phyloP scores from a whole-genome alignment of 2,329 filamentous ascomycete species.

The Ilyonectria destructans region DNA sequence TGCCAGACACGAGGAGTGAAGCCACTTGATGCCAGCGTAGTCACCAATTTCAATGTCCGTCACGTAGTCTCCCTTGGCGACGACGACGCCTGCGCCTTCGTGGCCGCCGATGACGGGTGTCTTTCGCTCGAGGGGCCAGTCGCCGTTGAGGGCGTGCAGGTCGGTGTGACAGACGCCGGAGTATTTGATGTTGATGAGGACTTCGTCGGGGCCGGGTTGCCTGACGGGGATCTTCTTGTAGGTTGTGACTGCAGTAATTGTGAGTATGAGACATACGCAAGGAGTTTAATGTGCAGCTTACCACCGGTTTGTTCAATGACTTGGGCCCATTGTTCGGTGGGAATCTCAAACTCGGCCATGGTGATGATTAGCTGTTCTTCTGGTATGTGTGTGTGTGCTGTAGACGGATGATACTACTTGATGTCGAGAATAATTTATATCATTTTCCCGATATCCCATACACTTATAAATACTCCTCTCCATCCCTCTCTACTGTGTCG shows the following conservation, averaged over 20 bases:
- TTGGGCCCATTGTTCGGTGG: conserved; percentile 31
- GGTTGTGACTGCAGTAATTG: neutral
- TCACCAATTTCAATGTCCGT: conserved; percentile 24
- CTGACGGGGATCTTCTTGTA: conserved; percentile 26
- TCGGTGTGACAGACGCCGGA: conserved; percentile 30
- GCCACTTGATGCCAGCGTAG: conserved; percentile 31
- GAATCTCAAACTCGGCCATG: conserved; percentile 28
- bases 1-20: conserved; percentile 23
- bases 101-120: conserved; percentile 25
- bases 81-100: conserved; percentile 28
- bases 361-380: neutral
- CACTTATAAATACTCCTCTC: conserved; percentile 21
- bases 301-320: conserved; percentile 28
- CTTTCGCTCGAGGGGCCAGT: conserved; percentile 30
- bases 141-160: conserved; percentile 28
- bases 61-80: conserved; percentile 25
- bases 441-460: neutral
- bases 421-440: neutral
- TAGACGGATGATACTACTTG: neutral
- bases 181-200: conserved; percentile 32
- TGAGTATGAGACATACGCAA: neutral
- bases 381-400: neutral
- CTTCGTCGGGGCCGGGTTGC: conserved; percentile 23
- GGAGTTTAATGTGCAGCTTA: conserved; percentile 5
- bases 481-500: neutral